Evolutionary conservation across 106 monocot species (phyloP).

Genomic region (Allium sativum): DNA sequence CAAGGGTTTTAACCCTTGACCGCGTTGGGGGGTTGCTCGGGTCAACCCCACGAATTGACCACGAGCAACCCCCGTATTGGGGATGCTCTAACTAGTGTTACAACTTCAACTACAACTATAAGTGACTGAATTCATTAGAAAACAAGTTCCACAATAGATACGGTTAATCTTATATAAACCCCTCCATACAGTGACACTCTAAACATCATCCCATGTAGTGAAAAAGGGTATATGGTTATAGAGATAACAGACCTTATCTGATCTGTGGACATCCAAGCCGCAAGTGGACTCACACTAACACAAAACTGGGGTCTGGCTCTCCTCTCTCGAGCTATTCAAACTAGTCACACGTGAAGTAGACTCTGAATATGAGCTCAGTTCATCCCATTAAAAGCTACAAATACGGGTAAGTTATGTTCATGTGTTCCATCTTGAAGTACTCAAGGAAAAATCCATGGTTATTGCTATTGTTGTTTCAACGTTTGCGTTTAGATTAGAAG

Average conservation of each 20-base stretch:
- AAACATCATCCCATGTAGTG: slow-evolving; percentile 7
- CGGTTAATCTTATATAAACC: not conserved
- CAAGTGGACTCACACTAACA: slow-evolving; percentile 7
- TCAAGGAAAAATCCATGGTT: not conserved
- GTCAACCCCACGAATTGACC: too few relatives aligned
- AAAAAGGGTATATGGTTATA: slow-evolving; percentile 5
- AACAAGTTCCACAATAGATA: not conserved
- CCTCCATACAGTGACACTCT: too few relatives aligned
- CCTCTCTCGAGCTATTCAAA: slow-evolving; percentile 53
- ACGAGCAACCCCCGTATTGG: too few relatives aligned
- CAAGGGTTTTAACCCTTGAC: too few relatives aligned
- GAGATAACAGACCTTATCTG: slow-evolving; percentile 5
- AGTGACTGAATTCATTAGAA: too few relatives aligned
- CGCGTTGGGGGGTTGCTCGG: too few relatives aligned
- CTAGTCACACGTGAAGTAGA: slow-evolving; percentile 41
- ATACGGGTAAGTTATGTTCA: not conserved
- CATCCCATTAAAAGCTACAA: slow-evolving; percentile 2
- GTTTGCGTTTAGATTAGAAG: slow-evolving; percentile 3
- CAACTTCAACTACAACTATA: too few relatives aligned
- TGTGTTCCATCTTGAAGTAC: not conserved
- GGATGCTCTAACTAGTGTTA: too few relatives aligned
- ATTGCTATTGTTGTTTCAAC: slow-evolving; percentile 8
- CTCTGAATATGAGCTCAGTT: slow-evolving; percentile 17
- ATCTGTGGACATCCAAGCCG: slow-evolving; percentile 36
- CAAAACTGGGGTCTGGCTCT: slow-evolving; percentile 31